A percentile compares a stretch with the other conserved stretches of the same genome.
Evolutionary conservation across 73 alveolate genomes (phyloP).

Genomic region (Paramecium sonneborni): DNA sequence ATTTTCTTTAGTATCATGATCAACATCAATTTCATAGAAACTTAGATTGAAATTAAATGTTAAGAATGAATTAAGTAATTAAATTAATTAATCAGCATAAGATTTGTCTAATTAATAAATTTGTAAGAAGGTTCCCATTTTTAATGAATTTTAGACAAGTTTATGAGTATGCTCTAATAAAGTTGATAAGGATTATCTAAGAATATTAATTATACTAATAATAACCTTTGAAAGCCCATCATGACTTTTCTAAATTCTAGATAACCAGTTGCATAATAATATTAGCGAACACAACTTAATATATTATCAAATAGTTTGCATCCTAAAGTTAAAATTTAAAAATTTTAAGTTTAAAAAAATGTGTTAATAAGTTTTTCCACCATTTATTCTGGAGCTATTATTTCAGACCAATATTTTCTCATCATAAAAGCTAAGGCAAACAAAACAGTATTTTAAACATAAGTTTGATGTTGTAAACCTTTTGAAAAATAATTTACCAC

Average conservation of each 20-base stretch:
- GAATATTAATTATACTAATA: background rate
- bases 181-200: background rate
- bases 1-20: conserved; percentile 30
- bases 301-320: conserved; percentile 29
- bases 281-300: background rate
- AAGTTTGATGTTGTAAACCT: background rate
- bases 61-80: background rate
- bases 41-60: conserved; percentile 27
- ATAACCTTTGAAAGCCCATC: conserved; percentile 30
- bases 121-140: background rate
- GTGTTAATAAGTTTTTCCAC: conserved; percentile 20
- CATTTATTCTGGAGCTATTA: background rate
- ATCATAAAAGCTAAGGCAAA: background rate
- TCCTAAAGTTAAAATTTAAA: background rate
- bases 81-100: background rate
- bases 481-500: background rate
- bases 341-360: background rate
- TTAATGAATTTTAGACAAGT: background rate
- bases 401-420: conserved; percentile 37
- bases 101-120: background rate
- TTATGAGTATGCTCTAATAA: background rate
- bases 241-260: conserved; percentile 46
- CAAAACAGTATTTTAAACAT: conserved; percentile 1
- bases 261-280: conserved; percentile 39
- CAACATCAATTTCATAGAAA: conserved; percentile 43